A percentile compares a stretch with the other conserved stretches of the same genome.
phyloP scores from a whole-genome alignment of 78 protist genomes.

The Chrysochromulina parva region DNA sequence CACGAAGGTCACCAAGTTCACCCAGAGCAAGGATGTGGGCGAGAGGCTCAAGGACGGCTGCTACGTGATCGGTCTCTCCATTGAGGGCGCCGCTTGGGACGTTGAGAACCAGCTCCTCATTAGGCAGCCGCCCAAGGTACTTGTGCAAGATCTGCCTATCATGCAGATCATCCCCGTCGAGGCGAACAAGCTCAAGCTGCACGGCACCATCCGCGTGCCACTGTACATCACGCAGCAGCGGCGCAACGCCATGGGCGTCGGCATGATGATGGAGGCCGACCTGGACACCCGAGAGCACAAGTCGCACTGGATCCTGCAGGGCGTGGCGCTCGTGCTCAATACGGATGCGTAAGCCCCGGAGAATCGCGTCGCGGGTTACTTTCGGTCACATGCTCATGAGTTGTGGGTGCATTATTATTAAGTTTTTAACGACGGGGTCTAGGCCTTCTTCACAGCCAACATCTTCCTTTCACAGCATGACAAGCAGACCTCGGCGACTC shows the following conservation, averaged over 20 bases:
- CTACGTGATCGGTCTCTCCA: constrained; percentile 76
- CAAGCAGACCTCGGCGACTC: too few species aligned
- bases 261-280: constrained; percentile 89
- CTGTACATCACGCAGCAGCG: constrained; percentile 86
- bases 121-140: constrained; percentile 76
- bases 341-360: not conserved
- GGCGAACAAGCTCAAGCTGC: constrained; percentile 56
- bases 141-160: constrained; percentile 79
- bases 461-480: too few species aligned
- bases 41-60: constrained; percentile 71
- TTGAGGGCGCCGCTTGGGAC: constrained; percentile 92
- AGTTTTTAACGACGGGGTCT: too few species aligned
- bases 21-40: not conserved
- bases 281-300: constrained; percentile 62
- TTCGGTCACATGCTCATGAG: too few species aligned
- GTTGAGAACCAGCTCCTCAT: constrained; percentile 26
- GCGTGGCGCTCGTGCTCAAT: constrained; percentile 38
- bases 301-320: constrained; percentile 69
- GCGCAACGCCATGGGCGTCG: constrained; percentile 87
- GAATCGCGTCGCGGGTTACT: too few species aligned
- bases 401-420: too few species aligned
- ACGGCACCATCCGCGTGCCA: constrained; percentile 78
- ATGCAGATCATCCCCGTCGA: constrained; percentile 86
- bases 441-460: too few species aligned
- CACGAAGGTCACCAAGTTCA: constrained; percentile 66